Evolutionary conservation across 169 alveolate species (phyloP).

Genomic region (Plasmodium vivax): DNA sequence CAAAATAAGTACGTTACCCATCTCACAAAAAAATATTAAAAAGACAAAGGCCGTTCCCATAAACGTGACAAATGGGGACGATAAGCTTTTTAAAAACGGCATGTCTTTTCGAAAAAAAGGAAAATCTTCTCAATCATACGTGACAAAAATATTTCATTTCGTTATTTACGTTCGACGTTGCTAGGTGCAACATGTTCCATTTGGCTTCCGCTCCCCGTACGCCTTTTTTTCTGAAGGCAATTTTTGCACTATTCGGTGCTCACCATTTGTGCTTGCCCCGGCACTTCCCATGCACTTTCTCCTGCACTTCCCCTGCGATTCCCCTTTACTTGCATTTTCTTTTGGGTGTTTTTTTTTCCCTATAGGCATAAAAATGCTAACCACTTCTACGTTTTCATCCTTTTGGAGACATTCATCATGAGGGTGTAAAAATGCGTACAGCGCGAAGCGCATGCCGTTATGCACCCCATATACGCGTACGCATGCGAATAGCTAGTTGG

Average conservation of each 20-base stretch:
- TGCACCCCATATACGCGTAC: not conserved
- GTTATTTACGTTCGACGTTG: not conserved
- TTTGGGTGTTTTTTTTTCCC: not conserved
- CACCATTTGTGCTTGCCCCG: not conserved
- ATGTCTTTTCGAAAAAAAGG: not conserved
- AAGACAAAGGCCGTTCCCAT: not conserved
- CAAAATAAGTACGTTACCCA: not conserved
- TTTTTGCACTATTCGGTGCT: not conserved
- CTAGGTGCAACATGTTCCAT: not conserved
- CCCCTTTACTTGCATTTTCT: not conserved
- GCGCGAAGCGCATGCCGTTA: not conserved
- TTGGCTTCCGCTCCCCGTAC: not conserved
- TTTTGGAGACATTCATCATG: not conserved
- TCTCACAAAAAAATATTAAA: not conserved
- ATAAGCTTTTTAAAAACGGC: not conserved
- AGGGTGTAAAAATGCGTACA: not conserved
- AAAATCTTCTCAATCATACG: not conserved
- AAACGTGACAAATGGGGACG: not conserved
- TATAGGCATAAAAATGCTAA: not conserved
- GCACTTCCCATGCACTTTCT: not conserved
- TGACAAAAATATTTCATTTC: not conserved
- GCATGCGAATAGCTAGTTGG: not conserved
- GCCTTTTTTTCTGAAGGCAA: not conserved
- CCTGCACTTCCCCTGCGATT: not conserved
- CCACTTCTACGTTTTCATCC: not conserved